Evolutionary conservation across 306 rosid genomes (phyloP).

Genomic region (Astragalus glycyphyllos): DNA sequence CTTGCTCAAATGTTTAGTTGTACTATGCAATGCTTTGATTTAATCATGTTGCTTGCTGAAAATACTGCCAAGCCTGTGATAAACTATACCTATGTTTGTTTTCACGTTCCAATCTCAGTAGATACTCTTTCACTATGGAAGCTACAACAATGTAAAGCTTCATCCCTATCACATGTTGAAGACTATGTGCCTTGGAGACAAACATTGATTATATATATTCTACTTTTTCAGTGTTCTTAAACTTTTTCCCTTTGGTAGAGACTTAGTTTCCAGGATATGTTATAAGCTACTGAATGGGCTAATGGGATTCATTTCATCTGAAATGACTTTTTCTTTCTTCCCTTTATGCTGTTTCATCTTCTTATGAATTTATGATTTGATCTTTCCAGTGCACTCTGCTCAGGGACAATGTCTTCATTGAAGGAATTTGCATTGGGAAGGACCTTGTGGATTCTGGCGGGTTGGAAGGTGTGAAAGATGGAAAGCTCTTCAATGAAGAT

Average conservation of each 20-base stretch:
- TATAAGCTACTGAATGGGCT: constrained; percentile 35
- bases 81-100: neutral
- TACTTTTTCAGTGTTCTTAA: constrained; percentile 6
- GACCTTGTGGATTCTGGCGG: constrained; percentile 48
- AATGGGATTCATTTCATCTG: constrained; percentile 27
- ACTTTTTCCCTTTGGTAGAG: neutral
- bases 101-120: no score
- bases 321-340: constrained; percentile 13
- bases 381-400: constrained; percentile 98
- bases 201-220: no score
- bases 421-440: constrained; percentile 55
- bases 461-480: constrained; percentile 49
- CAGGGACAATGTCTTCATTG: constrained; percentile 84
- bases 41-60: constrained; percentile 27
- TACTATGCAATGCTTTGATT: constrained; percentile 4
- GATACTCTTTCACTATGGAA: no score
- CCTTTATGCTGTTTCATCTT: constrained; percentile 44
- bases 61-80: constrained; percentile 24
- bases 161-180: no score
- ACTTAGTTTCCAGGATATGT: constrained; percentile 22
- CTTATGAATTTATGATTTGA: constrained; percentile 97
- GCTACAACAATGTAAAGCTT: no score
- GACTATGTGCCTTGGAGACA: no score
- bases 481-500: constrained; percentile 44
- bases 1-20: constrained; percentile 2